Conservation (phyloP, 2,329 filamentous ascomycete species). For the Ophiostoma populinum region DNA sequence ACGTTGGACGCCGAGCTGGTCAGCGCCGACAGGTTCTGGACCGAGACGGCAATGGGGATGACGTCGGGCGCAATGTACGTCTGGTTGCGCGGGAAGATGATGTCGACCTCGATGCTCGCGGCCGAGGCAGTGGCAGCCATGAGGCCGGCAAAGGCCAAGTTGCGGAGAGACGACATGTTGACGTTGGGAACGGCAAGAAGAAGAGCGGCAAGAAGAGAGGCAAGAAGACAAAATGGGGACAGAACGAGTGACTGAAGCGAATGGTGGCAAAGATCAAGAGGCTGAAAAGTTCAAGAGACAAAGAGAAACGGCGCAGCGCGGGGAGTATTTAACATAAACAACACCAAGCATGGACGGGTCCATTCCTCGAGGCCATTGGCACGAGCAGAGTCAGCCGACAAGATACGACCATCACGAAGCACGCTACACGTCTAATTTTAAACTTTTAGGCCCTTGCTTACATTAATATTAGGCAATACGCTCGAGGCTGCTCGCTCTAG, state of each 20-base stretch:
- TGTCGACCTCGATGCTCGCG: conserved; percentile 4
- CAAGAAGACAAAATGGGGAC: neutral
- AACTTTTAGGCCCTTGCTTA: neutral
- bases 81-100: conserved; percentile 10
- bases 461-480: neutral
- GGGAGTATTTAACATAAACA: too few relatives aligned
- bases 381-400: neutral
- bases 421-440: neutral
- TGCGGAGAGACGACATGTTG: neutral
- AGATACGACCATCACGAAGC: neutral
- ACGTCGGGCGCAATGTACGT: conserved; percentile 7
- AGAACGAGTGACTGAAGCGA: neutral
- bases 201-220: neutral
- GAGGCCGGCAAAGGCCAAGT: conserved; percentile 1
- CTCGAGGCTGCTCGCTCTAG: too few relatives aligned
- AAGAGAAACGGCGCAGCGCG: neutral
- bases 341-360: too few relatives aligned
- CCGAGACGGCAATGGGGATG: conserved; percentile 6
- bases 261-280: neutral
- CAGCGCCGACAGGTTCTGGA: conserved; percentile 4
- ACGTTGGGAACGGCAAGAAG: neutral
- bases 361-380: too few relatives aligned
- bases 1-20: neutral
- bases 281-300: neutral
- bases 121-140: neutral